Evolutionary conservation across 768 basidiomycete genomes (phyloP).

Genomic region (Scleroderma bovista): DNA sequence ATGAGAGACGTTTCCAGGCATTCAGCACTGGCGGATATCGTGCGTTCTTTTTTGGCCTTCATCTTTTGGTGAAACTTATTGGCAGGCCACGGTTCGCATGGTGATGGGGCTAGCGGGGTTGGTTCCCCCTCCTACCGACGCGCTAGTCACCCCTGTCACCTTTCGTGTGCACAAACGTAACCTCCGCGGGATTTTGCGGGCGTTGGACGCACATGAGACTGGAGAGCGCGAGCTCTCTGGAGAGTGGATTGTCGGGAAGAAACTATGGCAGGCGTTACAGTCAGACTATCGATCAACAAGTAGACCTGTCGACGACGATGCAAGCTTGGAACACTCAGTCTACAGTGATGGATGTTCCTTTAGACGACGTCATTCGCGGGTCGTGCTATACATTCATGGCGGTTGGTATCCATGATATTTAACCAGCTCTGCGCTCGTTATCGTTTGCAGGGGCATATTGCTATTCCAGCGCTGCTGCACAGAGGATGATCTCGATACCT

Average conservation of each 20-base stretch:
- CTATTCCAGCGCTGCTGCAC: conserved; percentile 84
- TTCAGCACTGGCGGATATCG: conserved; percentile 79
- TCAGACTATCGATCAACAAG: conserved; percentile 65
- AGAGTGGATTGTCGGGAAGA: conserved; percentile 96
- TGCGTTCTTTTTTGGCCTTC: conserved; percentile 29
- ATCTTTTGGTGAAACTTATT: conserved; percentile 1
- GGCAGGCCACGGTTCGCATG: conserved; percentile 44
- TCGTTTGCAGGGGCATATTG: conserved; percentile 76
- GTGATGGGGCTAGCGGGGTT: conserved; percentile 77
- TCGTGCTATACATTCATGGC: conserved; percentile 92
- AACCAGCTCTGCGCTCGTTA: conserved; percentile 1
- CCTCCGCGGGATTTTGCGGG: conserved; percentile 74
- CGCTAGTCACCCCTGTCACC: conserved; percentile 90
- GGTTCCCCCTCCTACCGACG: conserved; percentile 85
- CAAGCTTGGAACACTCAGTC: conserved; percentile 12
- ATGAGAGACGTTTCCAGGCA: conserved; percentile 82
- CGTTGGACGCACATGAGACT: conserved; percentile 68
- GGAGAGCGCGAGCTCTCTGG: conserved; percentile 81
- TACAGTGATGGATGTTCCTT: conserved; percentile 8
- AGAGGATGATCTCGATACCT: conserved; percentile 86
- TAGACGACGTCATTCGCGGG: conserved; percentile 53
- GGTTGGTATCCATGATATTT: conserved; percentile 41
- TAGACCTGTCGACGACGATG: conserved; percentile 16
- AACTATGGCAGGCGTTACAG: conserved; percentile 84
- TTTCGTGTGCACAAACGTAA: conserved; percentile 72